Evolutionary conservation across 306 rosid species (phyloP).

Genomic region (Inga leiocalycina): DNA sequence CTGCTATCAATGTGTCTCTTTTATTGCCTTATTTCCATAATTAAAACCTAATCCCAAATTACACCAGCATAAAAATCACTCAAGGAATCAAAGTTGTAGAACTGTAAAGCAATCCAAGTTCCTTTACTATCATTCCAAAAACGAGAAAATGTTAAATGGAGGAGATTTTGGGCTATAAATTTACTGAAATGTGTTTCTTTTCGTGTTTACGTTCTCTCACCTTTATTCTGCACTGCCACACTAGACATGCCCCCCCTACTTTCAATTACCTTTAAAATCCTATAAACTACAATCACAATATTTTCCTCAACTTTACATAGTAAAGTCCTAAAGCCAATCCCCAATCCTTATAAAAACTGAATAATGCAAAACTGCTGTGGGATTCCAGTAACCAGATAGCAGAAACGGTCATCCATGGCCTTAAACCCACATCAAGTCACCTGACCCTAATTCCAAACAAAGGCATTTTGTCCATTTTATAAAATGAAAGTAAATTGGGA

Average conservation of each 20-base stretch:
- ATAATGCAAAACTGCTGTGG: neutral
- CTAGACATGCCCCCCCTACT: neutral
- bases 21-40: neutral
- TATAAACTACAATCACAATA: neutral
- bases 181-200: neutral
- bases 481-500: slow-evolving; percentile 19
- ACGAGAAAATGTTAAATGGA: neutral
- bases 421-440: slow-evolving; percentile 16
- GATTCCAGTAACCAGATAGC: slow-evolving; percentile 1
- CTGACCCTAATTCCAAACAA: slow-evolving; percentile 2
- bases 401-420: neutral
- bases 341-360: neutral
- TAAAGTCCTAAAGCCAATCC: neutral
- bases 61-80: neutral
- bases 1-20: no score
- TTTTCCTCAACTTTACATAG: neutral
- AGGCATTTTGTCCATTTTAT: slow-evolving; percentile 11
- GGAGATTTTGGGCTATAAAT: neutral
- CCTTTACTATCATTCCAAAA: neutral
- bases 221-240: neutral
- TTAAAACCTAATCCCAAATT: neutral
- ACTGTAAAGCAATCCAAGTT: neutral
- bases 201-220: neutral
- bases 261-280: neutral
- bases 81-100: neutral